Evolutionary conservation across 2,329 filamentous ascomycete genomes (phyloP).

Genomic region (Colletotrichum sp.): DNA sequence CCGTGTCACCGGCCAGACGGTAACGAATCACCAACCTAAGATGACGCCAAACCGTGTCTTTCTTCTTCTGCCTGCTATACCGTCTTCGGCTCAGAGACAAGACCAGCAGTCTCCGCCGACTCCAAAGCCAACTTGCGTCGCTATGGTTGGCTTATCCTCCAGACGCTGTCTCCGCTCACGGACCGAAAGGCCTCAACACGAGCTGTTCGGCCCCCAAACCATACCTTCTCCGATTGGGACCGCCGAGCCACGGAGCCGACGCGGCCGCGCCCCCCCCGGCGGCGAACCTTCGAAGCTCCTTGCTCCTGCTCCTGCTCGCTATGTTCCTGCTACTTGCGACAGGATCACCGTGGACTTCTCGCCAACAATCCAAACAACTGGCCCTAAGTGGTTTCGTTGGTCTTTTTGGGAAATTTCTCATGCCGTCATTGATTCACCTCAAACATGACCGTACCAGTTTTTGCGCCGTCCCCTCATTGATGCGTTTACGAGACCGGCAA

Average conservation of each 20-base stretch:
- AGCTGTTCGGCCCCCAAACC: not conserved
- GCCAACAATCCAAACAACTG: not conserved
- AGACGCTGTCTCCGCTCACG: not conserved
- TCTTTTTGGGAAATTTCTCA: not conserved
- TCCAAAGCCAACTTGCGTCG: not conserved
- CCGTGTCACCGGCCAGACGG: constrained; percentile 29
- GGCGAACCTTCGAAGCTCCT: not conserved
- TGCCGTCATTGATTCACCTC: not conserved
- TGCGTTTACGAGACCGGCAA: constrained; percentile 3
- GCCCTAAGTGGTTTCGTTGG: not conserved
- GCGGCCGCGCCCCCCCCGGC: not conserved
- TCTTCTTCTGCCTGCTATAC: not conserved
- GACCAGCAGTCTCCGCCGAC: not conserved
- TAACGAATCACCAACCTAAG: constrained; percentile 34
- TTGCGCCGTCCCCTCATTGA: not conserved
- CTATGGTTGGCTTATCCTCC: not conserved
- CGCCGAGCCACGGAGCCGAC: constrained; percentile 17
- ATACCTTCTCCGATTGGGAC: not conserved
- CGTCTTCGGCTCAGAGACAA: not conserved
- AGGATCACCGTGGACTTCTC: not conserved
- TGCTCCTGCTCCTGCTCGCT: not conserved
- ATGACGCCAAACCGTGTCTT: not conserved
- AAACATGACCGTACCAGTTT: not conserved
- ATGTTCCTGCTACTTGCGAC: not conserved
- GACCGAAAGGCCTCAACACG: not conserved